phyloP scores from a whole-genome alignment of 202 grass and related monocot species.

The Setaria italica region DNA sequence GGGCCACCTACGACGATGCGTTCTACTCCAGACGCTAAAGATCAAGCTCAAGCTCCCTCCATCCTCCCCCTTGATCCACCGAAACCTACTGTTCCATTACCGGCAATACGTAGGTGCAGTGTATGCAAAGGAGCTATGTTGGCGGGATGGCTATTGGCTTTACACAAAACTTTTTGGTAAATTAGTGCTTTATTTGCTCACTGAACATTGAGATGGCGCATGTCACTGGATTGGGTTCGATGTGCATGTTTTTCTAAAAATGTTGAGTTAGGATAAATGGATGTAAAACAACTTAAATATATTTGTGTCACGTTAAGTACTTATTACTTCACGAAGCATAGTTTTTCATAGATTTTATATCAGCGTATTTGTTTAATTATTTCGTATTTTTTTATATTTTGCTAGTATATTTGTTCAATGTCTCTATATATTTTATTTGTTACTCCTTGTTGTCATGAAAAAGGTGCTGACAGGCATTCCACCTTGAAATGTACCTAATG shows the following conservation, averaged over 20 bases:
- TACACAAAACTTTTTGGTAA: no score
- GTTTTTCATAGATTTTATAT: not conserved
- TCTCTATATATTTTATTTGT: not conserved
- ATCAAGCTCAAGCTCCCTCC: no score
- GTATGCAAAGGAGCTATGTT: not conserved
- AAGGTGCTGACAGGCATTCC: not conserved
- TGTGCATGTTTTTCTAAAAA: not conserved
- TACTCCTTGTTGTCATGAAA: not conserved
- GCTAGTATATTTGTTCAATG: not conserved
- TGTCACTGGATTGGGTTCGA: not conserved
- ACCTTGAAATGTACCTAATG: not conserved
- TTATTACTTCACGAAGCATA: not conserved
- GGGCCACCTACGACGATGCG: not conserved
- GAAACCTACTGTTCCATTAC: not conserved
- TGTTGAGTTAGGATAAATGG: not conserved
- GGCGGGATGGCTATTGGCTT: no score
- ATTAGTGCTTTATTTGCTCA: not conserved
- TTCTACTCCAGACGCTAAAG: not conserved
- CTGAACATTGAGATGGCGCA: not conserved
- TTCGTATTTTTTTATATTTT: not conserved
- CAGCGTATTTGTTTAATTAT: not conserved
- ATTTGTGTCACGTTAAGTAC: not conserved
- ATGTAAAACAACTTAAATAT: not conserved
- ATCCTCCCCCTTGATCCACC: not conserved
- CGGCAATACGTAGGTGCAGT: not conserved